A percentile compares a stretch with the other conserved stretches of the same genome.
phyloP scores from a whole-genome alignment of 352 stramenopile genomes.

The Phytophthora palmivora region DNA sequence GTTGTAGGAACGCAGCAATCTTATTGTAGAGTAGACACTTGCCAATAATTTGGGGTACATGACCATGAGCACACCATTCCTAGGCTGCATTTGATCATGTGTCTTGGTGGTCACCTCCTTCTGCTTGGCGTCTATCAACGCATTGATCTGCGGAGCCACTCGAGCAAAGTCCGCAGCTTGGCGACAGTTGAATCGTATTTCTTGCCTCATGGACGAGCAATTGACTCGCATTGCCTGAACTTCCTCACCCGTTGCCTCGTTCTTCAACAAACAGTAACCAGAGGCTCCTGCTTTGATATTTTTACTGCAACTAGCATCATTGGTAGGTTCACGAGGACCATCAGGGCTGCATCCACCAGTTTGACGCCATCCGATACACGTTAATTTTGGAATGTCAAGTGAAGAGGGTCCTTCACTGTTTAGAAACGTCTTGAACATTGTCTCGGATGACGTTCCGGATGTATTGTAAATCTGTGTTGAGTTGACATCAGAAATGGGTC shows the following conservation, averaged over 20 bases:
- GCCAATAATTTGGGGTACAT: conserved; percentile 53
- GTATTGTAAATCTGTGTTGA: conserved; percentile 4
- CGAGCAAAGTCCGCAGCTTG: conserved; percentile 51
- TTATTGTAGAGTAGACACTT: conserved; percentile 46
- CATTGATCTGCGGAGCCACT: conserved; percentile 33
- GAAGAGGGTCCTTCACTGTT: conserved; percentile 21
- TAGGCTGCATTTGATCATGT: neutral
- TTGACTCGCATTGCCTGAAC: conserved; percentile 40
- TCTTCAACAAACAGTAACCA: conserved; percentile 27
- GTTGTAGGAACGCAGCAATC: conserved; percentile 39
- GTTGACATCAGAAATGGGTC: conserved; percentile 7
- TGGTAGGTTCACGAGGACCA: conserved; percentile 21
- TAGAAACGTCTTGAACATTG: conserved; percentile 23
- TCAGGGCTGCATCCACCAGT: conserved; percentile 34
- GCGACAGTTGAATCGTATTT: conserved; percentile 48
- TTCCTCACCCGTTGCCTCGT: conserved; percentile 34
- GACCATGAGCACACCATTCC: conserved; percentile 54
- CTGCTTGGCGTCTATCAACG: conserved; percentile 11
- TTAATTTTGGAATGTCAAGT: conserved; percentile 15
- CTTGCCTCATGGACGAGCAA: conserved; percentile 36
- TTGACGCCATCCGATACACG: conserved; percentile 31
- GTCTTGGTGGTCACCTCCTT: neutral
- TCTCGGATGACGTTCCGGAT: conserved; percentile 11
- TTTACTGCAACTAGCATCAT: conserved; percentile 24
- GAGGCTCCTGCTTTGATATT: conserved; percentile 32